Conservation (phyloP, 148 eudicot species). For the Camellia japonica region DNA sequence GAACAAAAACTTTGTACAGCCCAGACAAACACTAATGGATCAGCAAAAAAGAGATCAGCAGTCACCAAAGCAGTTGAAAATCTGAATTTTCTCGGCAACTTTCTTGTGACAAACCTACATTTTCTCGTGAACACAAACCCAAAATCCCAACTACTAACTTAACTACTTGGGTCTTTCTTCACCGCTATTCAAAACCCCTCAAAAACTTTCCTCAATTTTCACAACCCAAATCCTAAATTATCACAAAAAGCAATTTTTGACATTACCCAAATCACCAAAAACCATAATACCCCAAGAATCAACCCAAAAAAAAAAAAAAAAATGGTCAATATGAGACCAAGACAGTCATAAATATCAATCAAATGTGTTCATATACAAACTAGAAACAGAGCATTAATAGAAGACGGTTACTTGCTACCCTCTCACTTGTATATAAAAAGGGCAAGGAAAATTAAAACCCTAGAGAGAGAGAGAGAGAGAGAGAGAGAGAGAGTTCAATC, state of each 20-base stretch:
- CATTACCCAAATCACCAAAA: neutral
- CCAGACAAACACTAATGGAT: neutral
- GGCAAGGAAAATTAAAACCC: slow-evolving; percentile 2
- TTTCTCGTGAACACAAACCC: slow-evolving; percentile 34
- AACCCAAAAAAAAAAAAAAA: neutral
- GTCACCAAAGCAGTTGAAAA: slow-evolving; percentile 20
- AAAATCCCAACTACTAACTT: slow-evolving; percentile 37
- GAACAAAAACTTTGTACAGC: neutral
- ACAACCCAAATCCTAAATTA: neutral
- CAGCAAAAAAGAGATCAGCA: slow-evolving; percentile 8
- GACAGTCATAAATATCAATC: neutral
- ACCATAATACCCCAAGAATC: neutral
- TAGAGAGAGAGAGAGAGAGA: neutral
- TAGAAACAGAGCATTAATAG: neutral
- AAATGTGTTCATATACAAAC: neutral
- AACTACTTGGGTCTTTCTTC: slow-evolving; percentile 13
- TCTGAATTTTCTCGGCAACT: slow-evolving; percentile 13
- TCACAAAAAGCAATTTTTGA: neutral
- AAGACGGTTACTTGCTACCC: neutral
- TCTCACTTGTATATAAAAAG: neutral
- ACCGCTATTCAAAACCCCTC: neutral
- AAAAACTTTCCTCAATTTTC: neutral
- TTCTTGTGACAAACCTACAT: slow-evolving; percentile 30
- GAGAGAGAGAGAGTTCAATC: neutral
- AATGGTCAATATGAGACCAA: neutral